phyloP scores from a whole-genome alignment of 2,329 filamentous ascomycete genomes.

The Pseudocercospora vitis region DNA sequence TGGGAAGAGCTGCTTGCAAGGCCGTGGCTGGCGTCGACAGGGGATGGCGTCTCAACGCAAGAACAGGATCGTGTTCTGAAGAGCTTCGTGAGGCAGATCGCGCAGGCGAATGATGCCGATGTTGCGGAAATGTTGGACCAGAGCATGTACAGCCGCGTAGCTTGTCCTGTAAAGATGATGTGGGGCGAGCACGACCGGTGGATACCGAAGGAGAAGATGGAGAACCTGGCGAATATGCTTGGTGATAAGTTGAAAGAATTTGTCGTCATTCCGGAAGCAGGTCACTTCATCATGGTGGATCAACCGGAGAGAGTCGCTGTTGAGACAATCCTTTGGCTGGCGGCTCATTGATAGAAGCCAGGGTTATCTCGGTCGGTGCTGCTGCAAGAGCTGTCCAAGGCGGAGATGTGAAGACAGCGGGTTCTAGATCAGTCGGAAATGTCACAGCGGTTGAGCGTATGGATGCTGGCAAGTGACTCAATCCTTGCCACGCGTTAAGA shows the following conservation, averaged over 20 bases:
- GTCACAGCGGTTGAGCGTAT: not conserved
- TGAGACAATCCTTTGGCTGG: constrained; percentile 42
- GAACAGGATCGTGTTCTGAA: constrained; percentile 36
- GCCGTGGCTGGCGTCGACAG: constrained; percentile 34
- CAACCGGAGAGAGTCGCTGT: constrained; percentile 43
- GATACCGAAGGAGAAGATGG: constrained; percentile 45
- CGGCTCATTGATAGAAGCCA: not conserved
- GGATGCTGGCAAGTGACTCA: not conserved
- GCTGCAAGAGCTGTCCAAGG: too few species aligned
- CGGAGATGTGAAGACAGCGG: too few species aligned
- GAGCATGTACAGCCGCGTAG: constrained; percentile 39
- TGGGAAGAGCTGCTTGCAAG: constrained; percentile 41
- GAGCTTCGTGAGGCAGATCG: constrained; percentile 46
- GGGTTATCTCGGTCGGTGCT: too few species aligned
- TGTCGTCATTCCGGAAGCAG: constrained; percentile 43
- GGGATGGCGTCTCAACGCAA: not conserved
- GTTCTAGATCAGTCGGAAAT: not conserved
- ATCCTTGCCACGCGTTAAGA: constrained; percentile 8
- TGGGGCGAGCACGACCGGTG: constrained; percentile 49
- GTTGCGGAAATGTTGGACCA: constrained; percentile 44
- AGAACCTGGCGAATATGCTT: constrained; percentile 35
- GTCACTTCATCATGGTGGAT: constrained; percentile 50
- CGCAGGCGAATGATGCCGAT: constrained; percentile 28
- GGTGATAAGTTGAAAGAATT: constrained; percentile 36
- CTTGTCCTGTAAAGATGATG: constrained; percentile 42